Percentiles rank a stretch among this genome's conserved stretches.
Conservation (phyloP, 2,329 filamentous ascomycete genomes). For the Cercospora canescens region DNA sequence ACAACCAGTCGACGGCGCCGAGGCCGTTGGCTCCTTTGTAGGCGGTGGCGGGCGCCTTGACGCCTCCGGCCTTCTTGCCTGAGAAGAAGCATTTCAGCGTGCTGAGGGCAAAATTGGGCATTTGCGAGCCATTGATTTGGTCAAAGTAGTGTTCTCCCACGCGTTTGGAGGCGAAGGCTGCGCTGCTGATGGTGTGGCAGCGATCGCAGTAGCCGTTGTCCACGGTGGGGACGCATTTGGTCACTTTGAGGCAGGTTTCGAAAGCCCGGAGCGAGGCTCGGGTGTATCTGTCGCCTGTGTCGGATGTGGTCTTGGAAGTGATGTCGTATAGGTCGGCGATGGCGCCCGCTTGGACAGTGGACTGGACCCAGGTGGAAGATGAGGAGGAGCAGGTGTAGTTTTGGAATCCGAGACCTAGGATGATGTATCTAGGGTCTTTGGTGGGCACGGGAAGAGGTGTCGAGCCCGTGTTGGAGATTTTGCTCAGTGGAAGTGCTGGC, state of each 20-base stretch:
- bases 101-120: constrained; percentile 62
- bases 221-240: constrained; percentile 14
- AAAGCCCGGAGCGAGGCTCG: constrained; percentile 18
- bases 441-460: constrained; percentile 22
- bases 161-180: constrained; percentile 14
- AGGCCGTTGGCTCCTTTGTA: constrained; percentile 39
- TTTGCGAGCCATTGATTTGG: constrained; percentile 41
- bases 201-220: constrained; percentile 16
- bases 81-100: constrained; percentile 45
- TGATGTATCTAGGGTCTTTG: constrained; percentile 44
- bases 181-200: constrained; percentile 32
- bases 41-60: constrained; percentile 52
- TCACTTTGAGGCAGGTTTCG: constrained; percentile 22
- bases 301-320: constrained; percentile 40
- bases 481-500: constrained; percentile 18
- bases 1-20: constrained; percentile 49
- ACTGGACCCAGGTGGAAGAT: constrained; percentile 27
- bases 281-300: constrained; percentile 22
- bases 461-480: constrained; percentile 20
- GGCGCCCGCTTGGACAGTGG: constrained; percentile 42
- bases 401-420: constrained; percentile 65
- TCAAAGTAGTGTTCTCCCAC: constrained; percentile 69
- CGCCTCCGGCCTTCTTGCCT: constrained; percentile 51
- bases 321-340: constrained; percentile 48
- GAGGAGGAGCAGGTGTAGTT: constrained; percentile 63